A percentile compares a stretch with the other conserved stretches of the same genome.
These are phyloP conservation scores for Amanita pseudoporphyria DNA, from an alignment of 768 basidiomycete genomes.

Conservation along the genomic window DNA sequence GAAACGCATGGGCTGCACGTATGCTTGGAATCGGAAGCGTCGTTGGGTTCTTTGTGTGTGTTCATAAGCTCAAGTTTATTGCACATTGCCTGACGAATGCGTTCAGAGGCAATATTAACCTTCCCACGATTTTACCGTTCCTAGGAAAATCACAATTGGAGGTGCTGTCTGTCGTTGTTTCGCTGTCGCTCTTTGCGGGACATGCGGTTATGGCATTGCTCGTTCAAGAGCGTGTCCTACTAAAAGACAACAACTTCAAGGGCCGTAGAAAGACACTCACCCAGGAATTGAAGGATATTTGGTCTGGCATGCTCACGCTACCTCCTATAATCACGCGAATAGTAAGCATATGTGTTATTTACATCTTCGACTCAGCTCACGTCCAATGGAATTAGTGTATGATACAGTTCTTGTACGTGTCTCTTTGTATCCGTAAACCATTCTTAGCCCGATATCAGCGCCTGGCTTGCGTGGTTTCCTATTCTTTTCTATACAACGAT, in stretches of 20 bases:
- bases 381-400: conserved; percentile 39
- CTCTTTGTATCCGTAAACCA: not conserved
- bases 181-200: conserved; percentile 50
- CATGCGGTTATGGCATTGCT: conserved; percentile 52
- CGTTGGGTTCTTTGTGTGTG: conserved; percentile 81
- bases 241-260: conserved; percentile 23
- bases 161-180: conserved; percentile 70
- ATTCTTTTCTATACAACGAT: conserved; percentile 81
- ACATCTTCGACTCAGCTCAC: not conserved
- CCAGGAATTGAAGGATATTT: conserved; percentile 55
- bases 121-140: conserved; percentile 60
- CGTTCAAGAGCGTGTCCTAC: conserved; percentile 69
- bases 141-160: conserved; percentile 75
- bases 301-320: conserved; percentile 56
- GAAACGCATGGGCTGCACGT: conserved; percentile 93
- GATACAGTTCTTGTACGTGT: conserved; percentile 69
- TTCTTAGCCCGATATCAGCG: conserved; percentile 27
- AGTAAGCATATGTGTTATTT: conserved; percentile 33
- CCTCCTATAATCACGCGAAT: conserved; percentile 74
- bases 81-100: not conserved
- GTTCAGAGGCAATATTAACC: conserved; percentile 68
- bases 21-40: conserved; percentile 87
- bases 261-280: conserved; percentile 20
- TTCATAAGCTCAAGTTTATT: conserved; percentile 8
- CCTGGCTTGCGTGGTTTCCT: conserved; percentile 91